Conservation (phyloP, 768 basidiomycete genomes). For the Calocybe gangraenosa region DNA sequence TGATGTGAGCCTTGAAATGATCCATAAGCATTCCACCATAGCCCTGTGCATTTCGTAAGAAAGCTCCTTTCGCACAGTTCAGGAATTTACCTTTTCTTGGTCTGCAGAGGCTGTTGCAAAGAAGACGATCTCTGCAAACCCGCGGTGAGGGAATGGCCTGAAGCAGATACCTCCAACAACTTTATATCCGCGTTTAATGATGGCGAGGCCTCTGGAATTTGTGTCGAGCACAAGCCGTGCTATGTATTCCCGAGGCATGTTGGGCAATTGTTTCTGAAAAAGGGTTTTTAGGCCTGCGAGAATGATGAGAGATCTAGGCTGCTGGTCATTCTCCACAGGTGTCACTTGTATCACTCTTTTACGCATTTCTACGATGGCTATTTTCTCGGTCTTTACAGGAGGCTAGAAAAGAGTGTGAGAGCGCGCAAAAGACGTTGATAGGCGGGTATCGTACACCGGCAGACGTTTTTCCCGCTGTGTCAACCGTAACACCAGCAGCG, state of each 20-base stretch:
- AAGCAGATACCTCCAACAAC: constrained; percentile 98
- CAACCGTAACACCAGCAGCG: constrained; percentile 77
- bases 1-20: constrained; percentile 92
- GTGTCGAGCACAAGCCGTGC: constrained; percentile 90
- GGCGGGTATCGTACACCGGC: constrained; percentile 37
- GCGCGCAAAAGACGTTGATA: neutral
- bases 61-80: neutral
- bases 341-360: constrained; percentile 79
- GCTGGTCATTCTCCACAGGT: constrained; percentile 79
- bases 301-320: constrained; percentile 75
- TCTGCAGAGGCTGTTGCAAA: constrained; percentile 96
- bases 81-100: constrained; percentile 83
- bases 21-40: constrained; percentile 99
- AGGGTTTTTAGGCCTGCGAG: constrained; percentile 95
- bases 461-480: constrained; percentile 45
- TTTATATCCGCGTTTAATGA: constrained; percentile 91
- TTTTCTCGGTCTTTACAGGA: constrained; percentile 63
- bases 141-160: constrained; percentile 90
- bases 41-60: constrained; percentile 52
- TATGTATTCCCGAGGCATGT: constrained; percentile 99
- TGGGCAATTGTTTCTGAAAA: constrained; percentile 95
- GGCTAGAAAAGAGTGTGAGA: constrained; percentile 30
- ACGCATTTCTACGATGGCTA: constrained; percentile 74
- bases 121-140: constrained; percentile 98
- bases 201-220: constrained; percentile 90